phyloP scores from a whole-genome alignment of 1,139 yeast genomes.

The Zygosaccharomyces pseudobailii region DNA sequence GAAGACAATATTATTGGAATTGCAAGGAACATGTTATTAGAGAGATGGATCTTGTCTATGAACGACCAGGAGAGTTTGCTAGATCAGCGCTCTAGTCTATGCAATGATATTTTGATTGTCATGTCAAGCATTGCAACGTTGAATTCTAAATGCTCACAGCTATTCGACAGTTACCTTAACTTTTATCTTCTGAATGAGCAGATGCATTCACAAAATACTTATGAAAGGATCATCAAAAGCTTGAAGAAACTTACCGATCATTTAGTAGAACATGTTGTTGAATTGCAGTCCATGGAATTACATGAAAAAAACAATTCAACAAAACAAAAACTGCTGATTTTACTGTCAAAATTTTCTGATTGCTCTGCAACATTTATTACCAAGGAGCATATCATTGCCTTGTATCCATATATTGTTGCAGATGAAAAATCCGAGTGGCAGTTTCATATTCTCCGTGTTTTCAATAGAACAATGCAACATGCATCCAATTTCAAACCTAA shows the following conservation, averaged over 20 bases:
- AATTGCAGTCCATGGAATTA: slow-evolving; percentile 20
- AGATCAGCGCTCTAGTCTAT: slow-evolving; percentile 17
- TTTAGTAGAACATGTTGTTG: slow-evolving; percentile 33
- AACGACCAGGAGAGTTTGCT: slow-evolving; percentile 9
- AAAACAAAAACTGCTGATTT: slow-evolving; percentile 40
- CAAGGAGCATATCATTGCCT: slow-evolving; percentile 58
- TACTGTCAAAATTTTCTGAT: slow-evolving; percentile 51
- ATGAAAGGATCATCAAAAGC: slow-evolving; percentile 20
- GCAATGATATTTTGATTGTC: slow-evolving; percentile 29
- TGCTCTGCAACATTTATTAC: slow-evolving; percentile 48
- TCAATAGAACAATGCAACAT: slow-evolving; percentile 46
- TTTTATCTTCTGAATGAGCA: slow-evolving; percentile 38
- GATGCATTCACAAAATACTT: slow-evolving; percentile 21
- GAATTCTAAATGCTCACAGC: slow-evolving; percentile 37
- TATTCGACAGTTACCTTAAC: slow-evolving; percentile 44
- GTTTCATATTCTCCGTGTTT: slow-evolving; percentile 49
- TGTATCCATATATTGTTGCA: slow-evolving; percentile 52
- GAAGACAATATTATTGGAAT: slow-evolving; percentile 53
- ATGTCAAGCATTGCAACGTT: slow-evolving; percentile 39
- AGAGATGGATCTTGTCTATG: slow-evolving; percentile 42
- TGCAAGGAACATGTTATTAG: slow-evolving; percentile 41
- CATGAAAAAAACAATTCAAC: slow-evolving; percentile 14
- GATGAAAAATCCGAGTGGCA: slow-evolving; percentile 42
- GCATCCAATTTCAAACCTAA: slow-evolving; percentile 45
- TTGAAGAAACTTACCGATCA: slow-evolving; percentile 27